Base-by-base conservation (phyloP, 1,284 basidiomycete species). In the Abortiporus biennis region DNA sequence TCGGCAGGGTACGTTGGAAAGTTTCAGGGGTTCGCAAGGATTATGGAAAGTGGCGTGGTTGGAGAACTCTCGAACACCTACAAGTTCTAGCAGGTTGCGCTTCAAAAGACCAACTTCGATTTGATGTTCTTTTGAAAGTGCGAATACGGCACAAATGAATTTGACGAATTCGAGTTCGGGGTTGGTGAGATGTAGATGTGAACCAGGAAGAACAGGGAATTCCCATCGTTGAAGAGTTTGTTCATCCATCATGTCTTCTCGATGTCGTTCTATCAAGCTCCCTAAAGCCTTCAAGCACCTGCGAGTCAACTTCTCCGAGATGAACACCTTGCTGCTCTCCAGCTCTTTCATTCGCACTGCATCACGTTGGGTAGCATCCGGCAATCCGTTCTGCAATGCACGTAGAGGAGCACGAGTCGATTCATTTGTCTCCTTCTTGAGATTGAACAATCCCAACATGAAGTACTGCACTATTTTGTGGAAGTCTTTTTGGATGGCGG, bases 141-240 rank as follows among this genome's bases (percentile, higher is more conserved):
- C 71, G 53, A 95, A 83, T 0, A 91, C 79, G 2, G 92, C 91
- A 51, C 90, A 94, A 1, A 79, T 67, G 45, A 84, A 86, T 65
- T 99, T 99, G 69, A 92, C 72, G 49, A 97, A 88, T 61, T 99
- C 95, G 24, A 99, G 77, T 1, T 83, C 68, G 0, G 92, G 86
- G 51, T 93, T 90, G 1, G 72, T 76, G 47, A 88, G 66, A 25
- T 77, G 70, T 11, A 93, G 71, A 56, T 92, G 76, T 1, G 90
- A 85, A 6, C 96, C 96, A 0, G 96, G 93, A 4, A 94, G 78
- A 30, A 83, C 56, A 0, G 95, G 96, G 66, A 99, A 99, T 1
- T 69, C 64, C 59, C 90, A 85, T 3, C 76, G 71, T 6, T 71
- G 71, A 4, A 76, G 69, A 1, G 71, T 65, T 1, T 77, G 74